phyloP scores from a whole-genome alignment of 768 basidiomycete genomes.

The Tylopilus felleus region DNA sequence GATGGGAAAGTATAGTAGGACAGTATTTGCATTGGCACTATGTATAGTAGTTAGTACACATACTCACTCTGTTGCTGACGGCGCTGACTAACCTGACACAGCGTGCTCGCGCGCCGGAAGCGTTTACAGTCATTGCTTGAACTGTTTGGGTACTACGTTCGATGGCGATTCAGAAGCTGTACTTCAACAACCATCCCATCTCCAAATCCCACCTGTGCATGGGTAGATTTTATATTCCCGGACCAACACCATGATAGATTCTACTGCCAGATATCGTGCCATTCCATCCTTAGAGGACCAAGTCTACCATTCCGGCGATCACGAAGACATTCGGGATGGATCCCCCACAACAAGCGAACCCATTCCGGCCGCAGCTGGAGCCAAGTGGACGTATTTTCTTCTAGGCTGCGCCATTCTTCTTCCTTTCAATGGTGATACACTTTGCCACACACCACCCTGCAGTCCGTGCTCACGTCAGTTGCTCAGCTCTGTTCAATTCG shows the following conservation, averaged over 20 bases:
- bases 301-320: neutral
- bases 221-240: too few species aligned
- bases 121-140: too few species aligned
- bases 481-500: neutral
- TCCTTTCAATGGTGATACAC: neutral
- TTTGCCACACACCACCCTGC: neutral
- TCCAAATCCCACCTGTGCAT: too few species aligned
- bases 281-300: neutral
- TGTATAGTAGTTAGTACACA: too few species aligned
- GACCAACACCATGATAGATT: neutral
- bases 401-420: neutral
- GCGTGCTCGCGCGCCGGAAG: too few species aligned
- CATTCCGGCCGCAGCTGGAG: neutral
- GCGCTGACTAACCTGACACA: too few species aligned
- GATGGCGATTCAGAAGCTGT: neutral
- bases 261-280: too few species aligned
- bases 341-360: neutral
- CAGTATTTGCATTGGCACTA: too few species aligned
- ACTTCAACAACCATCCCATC: neutral
- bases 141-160: too few species aligned
- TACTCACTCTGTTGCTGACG: too few species aligned
- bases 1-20: too few species aligned
- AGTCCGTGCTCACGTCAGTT: neutral
- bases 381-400: neutral
- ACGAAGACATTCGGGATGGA: neutral